A percentile compares a stretch with the other conserved stretches of the same genome.
phyloP scores from a whole-genome alignment of 139 green algal genomes.

The Picochlorum sp. region DNA sequence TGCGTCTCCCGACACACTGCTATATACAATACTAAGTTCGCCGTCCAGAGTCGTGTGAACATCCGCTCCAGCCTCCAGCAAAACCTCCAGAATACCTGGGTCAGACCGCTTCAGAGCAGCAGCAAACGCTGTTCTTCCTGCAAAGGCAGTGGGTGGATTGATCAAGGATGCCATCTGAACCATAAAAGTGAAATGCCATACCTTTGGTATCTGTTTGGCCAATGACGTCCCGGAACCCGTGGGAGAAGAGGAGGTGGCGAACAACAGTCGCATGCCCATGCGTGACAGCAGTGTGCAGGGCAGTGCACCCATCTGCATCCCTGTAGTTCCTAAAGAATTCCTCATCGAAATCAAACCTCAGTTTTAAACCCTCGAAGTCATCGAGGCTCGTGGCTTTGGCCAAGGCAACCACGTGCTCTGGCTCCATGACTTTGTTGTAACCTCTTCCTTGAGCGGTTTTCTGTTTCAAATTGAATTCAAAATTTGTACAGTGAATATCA shows the following conservation, averaged over 20 bases:
- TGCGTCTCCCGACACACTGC: not conserved
- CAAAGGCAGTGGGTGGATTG: not conserved
- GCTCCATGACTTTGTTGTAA: too few relatives aligned
- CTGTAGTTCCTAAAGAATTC: not conserved
- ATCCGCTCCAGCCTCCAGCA: not conserved
- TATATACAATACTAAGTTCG: not conserved
- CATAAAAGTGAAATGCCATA: not conserved
- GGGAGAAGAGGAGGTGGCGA: not conserved
- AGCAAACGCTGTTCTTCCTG: not conserved
- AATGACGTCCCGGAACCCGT: conserved; percentile 3
- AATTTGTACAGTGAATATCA: not conserved
- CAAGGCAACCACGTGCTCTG: too few relatives aligned
- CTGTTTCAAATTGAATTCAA: too few relatives aligned
- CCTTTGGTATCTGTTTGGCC: not conserved
- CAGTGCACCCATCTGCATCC: conserved; percentile 6
- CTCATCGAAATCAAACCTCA: too few relatives aligned
- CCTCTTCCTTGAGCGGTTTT: too few relatives aligned
- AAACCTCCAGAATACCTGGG: not conserved
- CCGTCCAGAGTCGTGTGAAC: not conserved
- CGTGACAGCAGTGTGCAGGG: not conserved
- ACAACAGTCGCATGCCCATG: conserved; percentile 4
- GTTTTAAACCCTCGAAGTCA: too few relatives aligned
- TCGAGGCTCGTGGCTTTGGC: too few relatives aligned
- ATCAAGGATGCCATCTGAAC: not conserved
- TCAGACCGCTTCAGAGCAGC: not conserved